Percentiles rank a stretch among this genome's conserved stretches.
These are phyloP conservation scores for Stephania yunnanensis DNA, from an alignment of 164 flowering plant species.

Conservation along the genomic window DNA sequence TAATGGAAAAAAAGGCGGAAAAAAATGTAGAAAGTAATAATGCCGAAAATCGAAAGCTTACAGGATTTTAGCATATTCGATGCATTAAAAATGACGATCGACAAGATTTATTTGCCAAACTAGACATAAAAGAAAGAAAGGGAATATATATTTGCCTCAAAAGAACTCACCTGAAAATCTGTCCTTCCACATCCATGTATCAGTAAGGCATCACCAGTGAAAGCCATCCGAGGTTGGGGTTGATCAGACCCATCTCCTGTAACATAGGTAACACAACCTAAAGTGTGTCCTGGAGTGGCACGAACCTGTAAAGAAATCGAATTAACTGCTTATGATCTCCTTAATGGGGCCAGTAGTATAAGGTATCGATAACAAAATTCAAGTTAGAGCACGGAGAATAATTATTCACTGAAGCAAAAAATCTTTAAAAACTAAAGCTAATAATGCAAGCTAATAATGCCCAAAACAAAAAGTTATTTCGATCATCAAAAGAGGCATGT, in stretches of 20 bases:
- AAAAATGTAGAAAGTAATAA: too few relatives aligned
- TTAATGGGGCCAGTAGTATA: not conserved
- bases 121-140: too few relatives aligned
- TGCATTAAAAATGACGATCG: too few relatives aligned
- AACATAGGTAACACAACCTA: constrained; percentile 92
- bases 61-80: too few relatives aligned
- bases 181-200: constrained; percentile 98
- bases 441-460: not conserved
- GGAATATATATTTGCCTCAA: too few relatives aligned
- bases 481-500: not conserved
- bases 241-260: constrained; percentile 85
- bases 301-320: constrained; percentile 52
- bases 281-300: constrained; percentile 93
- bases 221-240: constrained; percentile 90
- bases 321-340: not conserved
- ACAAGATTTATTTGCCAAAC: too few relatives aligned
- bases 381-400: not conserved
- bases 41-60: too few relatives aligned
- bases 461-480: not conserved
- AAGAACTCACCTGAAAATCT: constrained; percentile 68
- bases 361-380: not conserved
- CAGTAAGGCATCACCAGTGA: constrained; percentile 88
- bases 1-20: too few relatives aligned
- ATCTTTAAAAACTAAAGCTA: not conserved
- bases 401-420: not conserved